Evolutionary conservation across 1,139 yeast genomes (phyloP).

Genomic region (Citeromyces hawaiiensis): DNA sequence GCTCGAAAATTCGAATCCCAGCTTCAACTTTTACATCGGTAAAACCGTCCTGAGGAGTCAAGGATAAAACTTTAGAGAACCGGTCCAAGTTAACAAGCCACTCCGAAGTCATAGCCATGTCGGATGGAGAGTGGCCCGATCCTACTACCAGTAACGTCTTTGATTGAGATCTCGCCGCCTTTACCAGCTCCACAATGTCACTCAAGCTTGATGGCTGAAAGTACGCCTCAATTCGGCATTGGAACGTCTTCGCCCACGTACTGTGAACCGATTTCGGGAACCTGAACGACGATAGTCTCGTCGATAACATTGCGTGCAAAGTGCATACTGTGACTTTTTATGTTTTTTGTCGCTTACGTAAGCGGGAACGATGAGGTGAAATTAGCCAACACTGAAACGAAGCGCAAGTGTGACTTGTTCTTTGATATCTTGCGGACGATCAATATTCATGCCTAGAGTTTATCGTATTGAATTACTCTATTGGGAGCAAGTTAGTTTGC

Average conservation of each 20-base stretch:
- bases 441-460: too few relatives aligned
- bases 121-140: constrained; percentile 92
- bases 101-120: constrained; percentile 75
- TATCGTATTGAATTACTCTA: too few relatives aligned
- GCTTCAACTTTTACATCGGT: constrained; percentile 92
- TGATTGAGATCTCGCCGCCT: constrained; percentile 41
- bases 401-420: too few relatives aligned
- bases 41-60: constrained; percentile 31
- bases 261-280: constrained; percentile 32
- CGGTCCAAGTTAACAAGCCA: constrained; percentile 86
- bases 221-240: constrained; percentile 60
- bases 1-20: constrained; percentile 70
- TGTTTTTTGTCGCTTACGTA: not conserved
- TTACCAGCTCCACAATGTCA: constrained; percentile 51
- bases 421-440: too few relatives aligned
- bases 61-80: constrained; percentile 38
- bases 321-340: not conserved
- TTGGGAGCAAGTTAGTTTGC: too few relatives aligned
- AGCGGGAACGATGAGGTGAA: not conserved
- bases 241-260: constrained; percentile 91
- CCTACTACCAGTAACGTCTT: constrained; percentile 82
- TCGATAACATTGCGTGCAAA: not conserved
- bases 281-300: constrained; percentile 5
- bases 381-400: too few relatives aligned
- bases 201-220: constrained; percentile 62